phyloP scores from a whole-genome alignment of 106 monocot genomes.

The Dioscorea zingiberensis region DNA sequence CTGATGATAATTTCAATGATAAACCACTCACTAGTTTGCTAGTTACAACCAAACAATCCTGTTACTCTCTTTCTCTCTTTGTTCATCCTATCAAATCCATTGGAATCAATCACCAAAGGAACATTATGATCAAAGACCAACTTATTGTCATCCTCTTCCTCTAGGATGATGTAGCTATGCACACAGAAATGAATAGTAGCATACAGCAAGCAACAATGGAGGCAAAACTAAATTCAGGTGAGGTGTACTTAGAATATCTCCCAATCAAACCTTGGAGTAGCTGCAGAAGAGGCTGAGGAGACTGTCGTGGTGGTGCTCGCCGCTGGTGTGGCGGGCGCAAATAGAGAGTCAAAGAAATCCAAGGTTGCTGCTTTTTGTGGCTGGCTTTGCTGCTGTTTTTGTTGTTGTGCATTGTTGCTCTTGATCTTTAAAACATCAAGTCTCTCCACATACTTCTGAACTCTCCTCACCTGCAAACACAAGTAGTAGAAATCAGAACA shows the following conservation, averaged over 20 bases:
- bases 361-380: conserved; percentile 9
- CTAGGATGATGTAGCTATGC: too few species aligned
- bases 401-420: conserved; percentile 21
- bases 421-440: conserved; percentile 70
- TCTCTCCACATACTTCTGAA: conserved; percentile 80
- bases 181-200: too few species aligned
- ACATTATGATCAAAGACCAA: too few species aligned
- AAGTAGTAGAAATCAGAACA: neutral
- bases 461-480: conserved; percentile 51
- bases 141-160: too few species aligned
- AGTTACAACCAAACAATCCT: too few species aligned
- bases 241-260: conserved; percentile 52
- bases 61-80: too few species aligned
- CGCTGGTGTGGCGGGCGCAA: conserved; percentile 20
- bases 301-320: conserved; percentile 23
- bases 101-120: too few species aligned
- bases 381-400: neutral
- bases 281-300: conserved; percentile 13
- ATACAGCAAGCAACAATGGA: too few species aligned
- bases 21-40: too few species aligned
- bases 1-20: too few species aligned
- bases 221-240: too few species aligned
- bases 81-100: too few species aligned
- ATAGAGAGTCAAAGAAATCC: conserved; percentile 72
- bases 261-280: conserved; percentile 58